phyloP scores from a whole-genome alignment of 345 rosid genomes.

The Syzygium grande region DNA sequence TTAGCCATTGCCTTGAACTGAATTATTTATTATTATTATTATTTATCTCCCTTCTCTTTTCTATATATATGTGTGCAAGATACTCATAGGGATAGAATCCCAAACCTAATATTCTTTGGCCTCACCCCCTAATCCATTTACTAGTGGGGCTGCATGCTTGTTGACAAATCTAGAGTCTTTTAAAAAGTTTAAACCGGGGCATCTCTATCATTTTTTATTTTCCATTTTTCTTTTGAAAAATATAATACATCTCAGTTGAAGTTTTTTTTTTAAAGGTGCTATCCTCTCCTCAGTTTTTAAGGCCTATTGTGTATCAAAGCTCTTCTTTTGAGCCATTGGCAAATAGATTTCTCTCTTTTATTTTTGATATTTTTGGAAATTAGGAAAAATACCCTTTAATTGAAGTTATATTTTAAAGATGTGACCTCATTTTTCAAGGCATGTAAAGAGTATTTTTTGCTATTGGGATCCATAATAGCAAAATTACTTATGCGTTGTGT shows the following conservation, averaged over 20 bases:
- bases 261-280: not conserved
- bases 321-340: not conserved
- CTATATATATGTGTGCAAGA: no score
- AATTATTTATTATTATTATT: no score
- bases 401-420: not conserved
- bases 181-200: not conserved
- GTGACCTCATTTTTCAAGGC: not conserved
- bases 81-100: no score
- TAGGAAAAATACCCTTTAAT: not conserved
- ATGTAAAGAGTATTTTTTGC: not conserved
- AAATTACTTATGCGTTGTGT: not conserved
- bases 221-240: not conserved
- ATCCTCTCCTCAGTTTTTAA: not conserved
- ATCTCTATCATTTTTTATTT: not conserved
- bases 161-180: no score
- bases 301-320: not conserved
- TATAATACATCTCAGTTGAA: not conserved
- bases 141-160: no score
- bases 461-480: not conserved
- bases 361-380: not conserved
- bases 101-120: no score
- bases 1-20: no score
- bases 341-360: not conserved
- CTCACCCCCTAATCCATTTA: no score
- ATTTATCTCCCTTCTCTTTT: no score